phyloP scores from a whole-genome alignment of 495 filamentous ascomycete genomes.

The Stereocaulon alpinum region DNA sequence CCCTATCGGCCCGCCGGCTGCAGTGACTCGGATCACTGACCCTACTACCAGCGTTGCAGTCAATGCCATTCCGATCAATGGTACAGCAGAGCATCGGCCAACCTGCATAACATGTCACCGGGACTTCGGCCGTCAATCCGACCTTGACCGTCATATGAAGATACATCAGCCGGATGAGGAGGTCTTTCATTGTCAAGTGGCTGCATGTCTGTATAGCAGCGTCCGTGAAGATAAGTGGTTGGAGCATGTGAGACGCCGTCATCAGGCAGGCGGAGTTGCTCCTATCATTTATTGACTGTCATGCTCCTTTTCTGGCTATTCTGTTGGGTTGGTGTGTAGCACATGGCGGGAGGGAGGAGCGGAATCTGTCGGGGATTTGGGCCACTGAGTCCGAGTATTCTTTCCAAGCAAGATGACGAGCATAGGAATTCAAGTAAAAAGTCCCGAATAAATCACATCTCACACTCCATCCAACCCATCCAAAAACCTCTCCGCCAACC shows the following conservation, averaged over 20 bases:
- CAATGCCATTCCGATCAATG: not conserved
- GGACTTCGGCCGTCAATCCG: not conserved
- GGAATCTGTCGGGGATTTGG: too few species aligned
- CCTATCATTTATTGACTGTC: not conserved
- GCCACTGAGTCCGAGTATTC: too few species aligned
- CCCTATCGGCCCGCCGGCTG: not conserved
- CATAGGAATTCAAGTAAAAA: not conserved
- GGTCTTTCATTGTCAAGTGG: not conserved
- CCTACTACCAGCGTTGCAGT: not conserved
- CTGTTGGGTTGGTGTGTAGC: too few species aligned
- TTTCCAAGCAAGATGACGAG: too few species aligned
- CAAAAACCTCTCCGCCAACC: slow-evolving; percentile 62
- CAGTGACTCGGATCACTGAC: not conserved
- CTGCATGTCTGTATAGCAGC: not conserved
- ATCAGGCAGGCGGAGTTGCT: not conserved
- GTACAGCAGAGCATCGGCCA: not conserved
- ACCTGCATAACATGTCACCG: not conserved
- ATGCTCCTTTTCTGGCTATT: too few species aligned
- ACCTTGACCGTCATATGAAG: slow-evolving; percentile 1
- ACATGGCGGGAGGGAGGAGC: not conserved
- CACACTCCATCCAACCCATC: slow-evolving; percentile 37
- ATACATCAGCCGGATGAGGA: not conserved
- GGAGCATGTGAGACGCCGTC: slow-evolving; percentile 3
- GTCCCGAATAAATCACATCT: too few species aligned
- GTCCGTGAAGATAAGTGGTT: not conserved